Evolutionary conservation across 495 filamentous ascomycete species (phyloP).

Genomic region (Penicillium crystallinum): DNA sequence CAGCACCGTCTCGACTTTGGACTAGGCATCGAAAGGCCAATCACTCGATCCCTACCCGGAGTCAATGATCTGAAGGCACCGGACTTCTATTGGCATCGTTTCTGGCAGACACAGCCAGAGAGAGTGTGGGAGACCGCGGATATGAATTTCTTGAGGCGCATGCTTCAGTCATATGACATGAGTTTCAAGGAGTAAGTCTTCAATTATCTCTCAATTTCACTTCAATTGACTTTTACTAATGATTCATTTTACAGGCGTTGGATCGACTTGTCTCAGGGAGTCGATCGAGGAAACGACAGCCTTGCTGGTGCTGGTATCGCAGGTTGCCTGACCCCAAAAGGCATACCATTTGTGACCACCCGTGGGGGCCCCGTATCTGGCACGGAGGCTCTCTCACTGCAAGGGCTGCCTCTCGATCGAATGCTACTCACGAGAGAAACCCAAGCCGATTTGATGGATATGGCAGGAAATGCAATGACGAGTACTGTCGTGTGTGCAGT

Average conservation of each 20-base stretch:
- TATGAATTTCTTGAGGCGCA: constrained; percentile 49
- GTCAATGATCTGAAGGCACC: constrained; percentile 42
- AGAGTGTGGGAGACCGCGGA: constrained; percentile 67
- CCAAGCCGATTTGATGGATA: constrained; percentile 59
- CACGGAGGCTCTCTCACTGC: constrained; percentile 60
- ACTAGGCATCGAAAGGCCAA: constrained; percentile 49
- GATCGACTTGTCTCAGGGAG: constrained; percentile 72
- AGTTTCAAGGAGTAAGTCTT: constrained; percentile 55
- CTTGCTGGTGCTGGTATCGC: constrained; percentile 51
- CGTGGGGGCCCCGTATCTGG: constrained; percentile 60
- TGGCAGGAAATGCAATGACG: constrained; percentile 84
- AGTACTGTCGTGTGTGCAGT: constrained; percentile 66
- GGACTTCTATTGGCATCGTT: constrained; percentile 51
- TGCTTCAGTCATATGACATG: constrained; percentile 48
- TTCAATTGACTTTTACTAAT: neutral
- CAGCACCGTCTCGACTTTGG: constrained; percentile 38
- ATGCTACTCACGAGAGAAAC: constrained; percentile 61
- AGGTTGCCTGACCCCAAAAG: constrained; percentile 66
- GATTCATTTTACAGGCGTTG: constrained; percentile 36
- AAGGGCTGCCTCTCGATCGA: constrained; percentile 63
- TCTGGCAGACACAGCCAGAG: constrained; percentile 44
- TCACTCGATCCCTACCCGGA: constrained; percentile 53
- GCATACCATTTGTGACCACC: constrained; percentile 57
- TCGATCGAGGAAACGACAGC: constrained; percentile 52
- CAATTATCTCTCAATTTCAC: neutral